Percentiles rank a stretch among this genome's conserved stretches.
phyloP scores from a whole-genome alignment of 73 alveolate genomes.

The Paramecium caudatum region DNA sequence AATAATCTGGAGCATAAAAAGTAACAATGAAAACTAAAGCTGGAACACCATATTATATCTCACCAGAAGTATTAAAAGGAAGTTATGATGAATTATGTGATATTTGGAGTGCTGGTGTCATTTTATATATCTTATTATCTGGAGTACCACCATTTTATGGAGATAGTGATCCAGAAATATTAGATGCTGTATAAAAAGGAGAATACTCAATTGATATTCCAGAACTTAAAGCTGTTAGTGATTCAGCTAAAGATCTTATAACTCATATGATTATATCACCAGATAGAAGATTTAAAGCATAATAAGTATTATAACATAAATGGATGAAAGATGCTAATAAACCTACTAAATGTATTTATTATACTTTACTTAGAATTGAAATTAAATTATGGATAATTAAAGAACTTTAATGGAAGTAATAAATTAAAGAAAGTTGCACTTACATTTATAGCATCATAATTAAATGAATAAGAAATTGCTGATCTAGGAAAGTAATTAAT shows the following conservation, averaged over 20 bases:
- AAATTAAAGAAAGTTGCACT: slow-evolving; percentile 78
- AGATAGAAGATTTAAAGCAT: slow-evolving; percentile 81
- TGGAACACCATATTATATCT: slow-evolving; percentile 82
- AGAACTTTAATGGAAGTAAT: slow-evolving; percentile 71
- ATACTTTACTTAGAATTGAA: slow-evolving; percentile 13
- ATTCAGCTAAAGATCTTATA: slow-evolving; percentile 82
- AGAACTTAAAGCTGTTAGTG: slow-evolving; percentile 68
- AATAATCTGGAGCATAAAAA: slow-evolving; percentile 50
- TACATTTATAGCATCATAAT: slow-evolving; percentile 78
- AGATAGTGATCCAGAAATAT: slow-evolving; percentile 81
- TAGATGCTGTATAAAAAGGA: slow-evolving; percentile 79
- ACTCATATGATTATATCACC: slow-evolving; percentile 75
- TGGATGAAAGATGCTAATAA: slow-evolving; percentile 79
- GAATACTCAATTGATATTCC: slow-evolving; percentile 77
- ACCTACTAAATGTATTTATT: slow-evolving; percentile 48
- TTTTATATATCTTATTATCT: slow-evolving; percentile 80
- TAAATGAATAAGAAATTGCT: slow-evolving; percentile 74
- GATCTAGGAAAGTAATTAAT: slow-evolving; percentile 72
- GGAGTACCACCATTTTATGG: slow-evolving; percentile 88
- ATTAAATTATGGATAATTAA: slow-evolving; percentile 57
- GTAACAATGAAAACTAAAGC: slow-evolving; percentile 77
- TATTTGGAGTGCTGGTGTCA: slow-evolving; percentile 85
- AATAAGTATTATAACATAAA: slow-evolving; percentile 73
- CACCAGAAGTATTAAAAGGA: slow-evolving; percentile 86
- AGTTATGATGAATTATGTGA: slow-evolving; percentile 84